Evolutionary conservation across 176 grass and related monocot species (phyloP), one percentile per base, ranked within the genome.

Genomic region (Oropetium thomaeum): DNA sequence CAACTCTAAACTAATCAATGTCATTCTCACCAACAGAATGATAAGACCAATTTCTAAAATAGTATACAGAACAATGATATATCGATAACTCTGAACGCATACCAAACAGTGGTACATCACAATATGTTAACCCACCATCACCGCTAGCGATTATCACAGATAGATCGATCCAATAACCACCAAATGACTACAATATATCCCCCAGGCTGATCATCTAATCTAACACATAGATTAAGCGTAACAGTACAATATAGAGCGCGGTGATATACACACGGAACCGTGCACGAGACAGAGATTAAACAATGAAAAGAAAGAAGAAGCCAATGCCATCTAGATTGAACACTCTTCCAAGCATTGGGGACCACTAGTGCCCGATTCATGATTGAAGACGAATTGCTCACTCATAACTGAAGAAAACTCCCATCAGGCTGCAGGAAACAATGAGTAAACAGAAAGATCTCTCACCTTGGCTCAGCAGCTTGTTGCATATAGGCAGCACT

Each of bases 401-500:
- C 32, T 70, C 51, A 38, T 62, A 69, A 62, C 4, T 7, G 54
- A 45, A 84, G 12, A 38, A 39, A 72, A 79, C 66, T 39, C 73
- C n/a, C 61, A 76, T 73, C 67, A 67, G 8, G 14, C 75, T 54
- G 53, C 71, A 71, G 35, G 14, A 79, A 48, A 78, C 29, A 67
- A 42, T 25, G 73, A 81, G 42, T 60, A 45, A 17, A 69, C 76
- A 29, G 71, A 74, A 89, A 79, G 75, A 73, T 77, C 74, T 77
- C 74, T 78, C 76, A 92, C 96, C 96, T 95, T 95, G 96, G 61
- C 86, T 90, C 79, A 99, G 34, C 52, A 99, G 65, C 65, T 90
- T 93, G 73, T 85, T 88, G 88, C 96, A 99, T 87, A 95, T 86
- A 29, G 96, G 96, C 84, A 99, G 73, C 65, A 99, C 84, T 89